These are phyloP conservation scores for Emmonsiellopsis sp. DNA, from an alignment of 2,329 filamentous ascomycete genomes.

Conservation along the genomic window DNA sequence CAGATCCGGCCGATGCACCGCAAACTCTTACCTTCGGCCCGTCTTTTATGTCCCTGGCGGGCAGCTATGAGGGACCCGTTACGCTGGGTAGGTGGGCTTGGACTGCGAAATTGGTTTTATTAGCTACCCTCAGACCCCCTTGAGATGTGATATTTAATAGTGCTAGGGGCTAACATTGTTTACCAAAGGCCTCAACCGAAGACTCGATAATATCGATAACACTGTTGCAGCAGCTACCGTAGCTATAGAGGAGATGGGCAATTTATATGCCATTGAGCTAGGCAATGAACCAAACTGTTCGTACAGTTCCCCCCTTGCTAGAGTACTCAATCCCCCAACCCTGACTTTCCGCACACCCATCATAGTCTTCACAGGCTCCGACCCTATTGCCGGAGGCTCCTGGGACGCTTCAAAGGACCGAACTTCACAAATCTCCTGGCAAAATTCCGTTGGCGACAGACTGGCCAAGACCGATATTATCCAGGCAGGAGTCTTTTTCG, in stretches of 20 bases:
- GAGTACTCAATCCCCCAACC: neutral
- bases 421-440: conserved; percentile 24
- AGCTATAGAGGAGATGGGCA: conserved; percentile 37
- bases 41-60: conserved; percentile 43
- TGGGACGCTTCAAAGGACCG: conserved; percentile 27
- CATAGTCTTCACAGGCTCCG: conserved; percentile 16
- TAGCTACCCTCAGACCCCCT: too few species aligned
- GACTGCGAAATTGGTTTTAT: too few species aligned
- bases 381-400: conserved; percentile 15
- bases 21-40: conserved; percentile 43
- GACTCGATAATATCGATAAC: conserved; percentile 44
- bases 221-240: conserved; percentile 43
- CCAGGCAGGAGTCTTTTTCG: conserved; percentile 28
- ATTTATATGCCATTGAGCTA: conserved; percentile 46
- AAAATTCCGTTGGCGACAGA: conserved; percentile 21
- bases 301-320: conserved; percentile 8
- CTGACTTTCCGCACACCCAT: neutral
- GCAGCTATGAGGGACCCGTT: conserved; percentile 40
- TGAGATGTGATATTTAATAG: too few species aligned
- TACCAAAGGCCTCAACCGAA: conserved; percentile 39
- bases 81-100: conserved; percentile 29
- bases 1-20: conserved; percentile 40
- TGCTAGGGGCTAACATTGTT: too few species aligned
- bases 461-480: conserved; percentile 19
- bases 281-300: conserved; percentile 50